Evolutionary conservation across 306 rosid species (phyloP), one percentile per base, ranked within the genome.

Genomic region (Vigna mungo): DNA sequence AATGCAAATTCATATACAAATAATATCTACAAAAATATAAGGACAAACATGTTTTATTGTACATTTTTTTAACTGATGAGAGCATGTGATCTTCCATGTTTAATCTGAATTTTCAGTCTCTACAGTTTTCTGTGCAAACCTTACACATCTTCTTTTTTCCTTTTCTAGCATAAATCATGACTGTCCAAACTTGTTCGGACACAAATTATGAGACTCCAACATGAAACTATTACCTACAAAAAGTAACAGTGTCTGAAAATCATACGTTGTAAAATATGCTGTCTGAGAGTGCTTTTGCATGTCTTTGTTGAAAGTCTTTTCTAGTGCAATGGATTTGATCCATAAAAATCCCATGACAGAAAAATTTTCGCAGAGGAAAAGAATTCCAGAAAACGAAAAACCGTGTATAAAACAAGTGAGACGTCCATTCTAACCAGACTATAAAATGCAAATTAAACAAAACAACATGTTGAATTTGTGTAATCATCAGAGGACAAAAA

Each of bases 391-490:
- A 80, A 49, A 72, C 59, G 20, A 63, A 34, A 46, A 46, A 18
- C 17, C 27, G n/a, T 21, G 56, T 52, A 54, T 32, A 46, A 53
- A 32, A 72, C 68, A 66, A 54, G 75, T 56, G 18, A 44, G 56
- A 80, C 56, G 80, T 72, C 75, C 39, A 47, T 74, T 81, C 21
- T 73, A 10, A 16, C 17, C 48, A 48, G 8, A 61, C 59, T 52
- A 60, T 5, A n/a, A 7, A 13, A 44, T 17, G 13, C 51, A 70
- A 54, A 71, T 9, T 32, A 75, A 34, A 56, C 16, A 55, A 71
- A 61, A 37, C 4, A 47, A 52, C 30, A 10, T 6, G 68, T 74
- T 61, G 68, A 80, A 84, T 76, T 75, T 52, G 55, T 71, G 62
- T 68, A 55, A 71, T 71, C 15, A 41, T 48, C 12, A 12, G 23